phyloP scores from a whole-genome alignment of 768 basidiomycete genomes.

The Boletus pseudo-olivaceus region DNA sequence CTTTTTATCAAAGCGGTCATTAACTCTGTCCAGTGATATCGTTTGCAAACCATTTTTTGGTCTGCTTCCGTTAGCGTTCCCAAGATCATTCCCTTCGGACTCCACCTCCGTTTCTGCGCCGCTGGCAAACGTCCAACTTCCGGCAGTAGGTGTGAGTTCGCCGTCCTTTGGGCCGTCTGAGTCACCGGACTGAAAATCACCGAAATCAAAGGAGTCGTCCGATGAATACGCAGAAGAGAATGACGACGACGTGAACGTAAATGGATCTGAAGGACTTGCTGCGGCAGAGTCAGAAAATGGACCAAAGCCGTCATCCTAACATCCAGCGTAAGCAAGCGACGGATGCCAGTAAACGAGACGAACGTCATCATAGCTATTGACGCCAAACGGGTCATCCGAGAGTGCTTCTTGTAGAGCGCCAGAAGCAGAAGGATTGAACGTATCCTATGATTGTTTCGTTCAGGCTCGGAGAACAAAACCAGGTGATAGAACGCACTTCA shows the following conservation, averaged over 20 bases:
- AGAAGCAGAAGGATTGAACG: conserved; percentile 43
- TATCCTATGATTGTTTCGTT: conserved; percentile 37
- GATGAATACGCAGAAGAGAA: conserved; percentile 58
- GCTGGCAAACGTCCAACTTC: conserved; percentile 69
- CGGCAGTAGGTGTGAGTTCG: conserved; percentile 59
- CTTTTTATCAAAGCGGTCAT: conserved; percentile 20
- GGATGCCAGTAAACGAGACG: not conserved
- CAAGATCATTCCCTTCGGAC: conserved; percentile 33
- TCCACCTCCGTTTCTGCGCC: conserved; percentile 30
- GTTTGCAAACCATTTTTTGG: conserved; percentile 20
- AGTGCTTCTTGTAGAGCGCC: conserved; percentile 34
- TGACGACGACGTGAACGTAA: conserved; percentile 42
- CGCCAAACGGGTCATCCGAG: conserved; percentile 49
- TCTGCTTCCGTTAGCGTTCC: conserved; percentile 11
- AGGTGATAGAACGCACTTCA: conserved; percentile 44
- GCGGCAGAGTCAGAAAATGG: conserved; percentile 72
- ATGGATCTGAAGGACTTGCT: conserved; percentile 46
- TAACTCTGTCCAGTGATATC: conserved; percentile 28
- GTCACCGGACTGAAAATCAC: conserved; percentile 65
- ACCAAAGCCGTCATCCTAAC: conserved; percentile 67
- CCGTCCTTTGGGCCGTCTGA: conserved; percentile 32
- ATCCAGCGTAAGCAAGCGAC: not conserved
- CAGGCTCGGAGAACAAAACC: not conserved
- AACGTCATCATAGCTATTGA: conserved; percentile 49
- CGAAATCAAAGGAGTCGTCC: conserved; percentile 73